Percentiles rank a stretch among this genome's conserved stretches.
phyloP scores from a whole-genome alignment of 352 stramenopile genomes.

The Phytopythium kandeliae region DNA sequence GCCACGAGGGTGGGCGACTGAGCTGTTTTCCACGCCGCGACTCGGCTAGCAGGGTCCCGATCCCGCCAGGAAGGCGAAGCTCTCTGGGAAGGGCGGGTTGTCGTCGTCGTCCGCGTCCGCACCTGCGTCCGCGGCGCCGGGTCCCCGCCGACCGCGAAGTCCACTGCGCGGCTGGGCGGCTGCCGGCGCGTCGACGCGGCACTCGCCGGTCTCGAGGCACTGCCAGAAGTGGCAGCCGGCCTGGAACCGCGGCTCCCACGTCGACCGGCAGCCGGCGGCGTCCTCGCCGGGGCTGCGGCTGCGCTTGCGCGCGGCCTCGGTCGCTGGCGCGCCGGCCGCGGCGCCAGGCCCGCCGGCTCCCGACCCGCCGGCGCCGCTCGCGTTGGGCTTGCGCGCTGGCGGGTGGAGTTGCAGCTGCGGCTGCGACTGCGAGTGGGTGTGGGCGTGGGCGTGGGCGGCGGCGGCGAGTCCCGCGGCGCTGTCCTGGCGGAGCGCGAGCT shows the following conservation, averaged over 20 bases:
- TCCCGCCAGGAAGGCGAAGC: slow-evolving; percentile 64
- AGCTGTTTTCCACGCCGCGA: no score
- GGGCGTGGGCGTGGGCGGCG: slow-evolving; percentile 21
- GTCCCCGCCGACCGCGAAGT: no score
- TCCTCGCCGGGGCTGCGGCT: slow-evolving; percentile 19
- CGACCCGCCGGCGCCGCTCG: slow-evolving; percentile 10
- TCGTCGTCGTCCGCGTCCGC: slow-evolving; percentile 19
- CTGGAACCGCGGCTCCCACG: slow-evolving; percentile 57
- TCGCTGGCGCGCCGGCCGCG: neutral
- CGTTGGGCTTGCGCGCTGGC: slow-evolving; percentile 12
- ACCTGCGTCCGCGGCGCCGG: no score
- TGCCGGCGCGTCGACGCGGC: slow-evolving; percentile 18
- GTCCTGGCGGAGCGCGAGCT: slow-evolving; percentile 48
- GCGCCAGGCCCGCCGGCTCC: no score
- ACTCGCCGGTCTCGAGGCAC: slow-evolving; percentile 63
- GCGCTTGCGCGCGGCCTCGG: slow-evolving; percentile 33
- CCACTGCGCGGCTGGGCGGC: slow-evolving; percentile 5
- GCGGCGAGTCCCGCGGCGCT: slow-evolving; percentile 24
- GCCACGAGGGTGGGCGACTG: no score
- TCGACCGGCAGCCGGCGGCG: slow-evolving; percentile 25
- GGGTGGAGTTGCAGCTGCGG: neutral
- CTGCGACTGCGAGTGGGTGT: neutral
- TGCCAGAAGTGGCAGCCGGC: slow-evolving; percentile 77
- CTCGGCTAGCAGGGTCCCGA: no score
- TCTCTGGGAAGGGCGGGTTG: slow-evolving; percentile 43